Evolutionary conservation across 108 stramenopile genomes (phyloP).

Genomic region (Cyclotella kingstonii): DNA sequence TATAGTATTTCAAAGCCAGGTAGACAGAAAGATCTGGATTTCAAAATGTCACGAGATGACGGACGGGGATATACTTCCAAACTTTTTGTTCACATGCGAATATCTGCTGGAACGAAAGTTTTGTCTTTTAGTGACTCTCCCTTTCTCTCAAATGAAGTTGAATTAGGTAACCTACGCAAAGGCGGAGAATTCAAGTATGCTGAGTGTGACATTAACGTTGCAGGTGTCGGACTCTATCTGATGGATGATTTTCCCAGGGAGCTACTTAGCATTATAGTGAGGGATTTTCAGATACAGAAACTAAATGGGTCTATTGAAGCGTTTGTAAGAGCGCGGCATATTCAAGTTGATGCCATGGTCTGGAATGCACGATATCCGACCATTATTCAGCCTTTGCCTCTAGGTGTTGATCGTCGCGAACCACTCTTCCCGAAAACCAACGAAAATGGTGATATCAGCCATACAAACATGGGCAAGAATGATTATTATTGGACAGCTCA

Average conservation of each 20-base stretch:
- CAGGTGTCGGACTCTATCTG: conserved; percentile 15
- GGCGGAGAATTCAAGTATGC: conserved; percentile 28
- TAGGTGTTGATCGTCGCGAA: conserved; percentile 22
- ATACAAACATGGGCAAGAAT: not conserved
- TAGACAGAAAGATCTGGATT: conserved; percentile 11
- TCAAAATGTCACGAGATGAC: not conserved
- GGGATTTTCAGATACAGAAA: conserved; percentile 29
- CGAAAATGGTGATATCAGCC: not conserved
- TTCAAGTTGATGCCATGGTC: conserved; percentile 34
- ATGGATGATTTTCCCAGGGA: conserved; percentile 24
- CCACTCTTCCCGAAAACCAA: not conserved
- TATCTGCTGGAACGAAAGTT: conserved; percentile 28
- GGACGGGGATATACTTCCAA: not conserved
- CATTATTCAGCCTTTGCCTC: conserved; percentile 27
- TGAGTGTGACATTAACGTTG: conserved; percentile 6
- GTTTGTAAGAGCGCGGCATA: conserved; percentile 14
- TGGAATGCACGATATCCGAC: conserved; percentile 26
- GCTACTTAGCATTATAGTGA: conserved; percentile 13
- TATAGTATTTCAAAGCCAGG: conserved; percentile 20
- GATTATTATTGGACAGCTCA: conserved; percentile 20
- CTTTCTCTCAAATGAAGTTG: conserved; percentile 11
- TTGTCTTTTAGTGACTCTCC: conserved; percentile 32
- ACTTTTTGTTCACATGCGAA: conserved; percentile 14
- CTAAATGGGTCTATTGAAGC: conserved; percentile 7
- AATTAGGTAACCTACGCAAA: conserved; percentile 11